Base-by-base conservation (phyloP, 306 rosid species). In the Hippophae rhamnoides region DNA sequence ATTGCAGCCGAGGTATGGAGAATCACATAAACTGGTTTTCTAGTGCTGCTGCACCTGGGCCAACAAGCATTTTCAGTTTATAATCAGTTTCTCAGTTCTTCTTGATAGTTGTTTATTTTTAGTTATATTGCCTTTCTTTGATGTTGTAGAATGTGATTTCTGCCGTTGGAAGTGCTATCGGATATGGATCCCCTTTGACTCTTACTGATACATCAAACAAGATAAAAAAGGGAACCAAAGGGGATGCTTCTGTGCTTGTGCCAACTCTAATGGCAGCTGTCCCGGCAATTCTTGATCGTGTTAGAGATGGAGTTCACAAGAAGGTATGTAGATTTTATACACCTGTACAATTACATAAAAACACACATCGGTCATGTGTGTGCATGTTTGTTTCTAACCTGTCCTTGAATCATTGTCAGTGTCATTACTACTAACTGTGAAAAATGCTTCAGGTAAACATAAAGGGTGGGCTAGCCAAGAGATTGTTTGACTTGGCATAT, bases 271-370 rank as follows among this genome's bases (percentile, higher is more conserved):
- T 92, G 94, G 84, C 90, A 58, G 86, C 97, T 71, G 97, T 88
- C 57, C 99, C 99, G 59, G 97, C 96, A 51, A 88, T 92, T 76
- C 89, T 92, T 63, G 99, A 92, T 71, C 99, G 97, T 69, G 94
- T 88, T 72, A 85, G 99, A 10, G 95, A 86, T 43, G 99, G 97
- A 57, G 97, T 93, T 63, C 75, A 78, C 58, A 92, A 84, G 74
- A 82, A 92, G 99, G 99, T 88, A 60, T 70, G 61, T 65, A 47
- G 65, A 72, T 47, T 60, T 60, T 79, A 41, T 63, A 9, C 50
- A 6, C 8, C 52, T 43, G 26, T 72, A 10, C 38, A 41, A 49
- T 54, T 8, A 3, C 27, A 52, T 41, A 48, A 6, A 9, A 52
- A 23, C 11, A 43, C 7, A 7, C 57, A 44, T 56, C 23, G 8